phyloP scores from a whole-genome alignment of 805 yeast species.

The Teunomyces tritomae region DNA sequence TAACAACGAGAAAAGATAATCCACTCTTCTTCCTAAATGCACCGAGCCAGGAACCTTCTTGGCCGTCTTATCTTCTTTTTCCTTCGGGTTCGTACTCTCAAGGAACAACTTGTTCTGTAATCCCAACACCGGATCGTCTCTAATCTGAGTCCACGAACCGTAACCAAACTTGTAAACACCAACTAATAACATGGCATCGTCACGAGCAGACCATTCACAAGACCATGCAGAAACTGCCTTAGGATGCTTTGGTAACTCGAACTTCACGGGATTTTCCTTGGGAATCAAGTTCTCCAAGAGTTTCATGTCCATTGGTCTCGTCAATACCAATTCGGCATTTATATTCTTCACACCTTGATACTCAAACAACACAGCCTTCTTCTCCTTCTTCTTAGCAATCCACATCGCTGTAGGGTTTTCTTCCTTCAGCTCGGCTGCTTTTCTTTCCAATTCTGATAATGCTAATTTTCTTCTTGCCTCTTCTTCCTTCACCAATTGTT shows the following conservation, averaged over 20 bases:
- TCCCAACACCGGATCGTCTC: conserved; percentile 93
- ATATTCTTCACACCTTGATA: conserved; percentile 82
- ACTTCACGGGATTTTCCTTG: conserved; percentile 54
- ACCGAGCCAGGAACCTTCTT: conserved; percentile 89
- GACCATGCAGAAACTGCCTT: conserved; percentile 90
- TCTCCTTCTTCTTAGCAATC: conserved; percentile 72
- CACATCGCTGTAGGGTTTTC: conserved; percentile 51
- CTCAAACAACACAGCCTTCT: conserved; percentile 86
- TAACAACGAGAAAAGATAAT: conserved; percentile 72
- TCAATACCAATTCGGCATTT: conserved; percentile 83
- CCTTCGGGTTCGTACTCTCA: conserved; percentile 29
- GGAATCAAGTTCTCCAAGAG: conserved; percentile 54
- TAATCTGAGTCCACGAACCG: conserved; percentile 90
- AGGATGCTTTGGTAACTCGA: conserved; percentile 59
- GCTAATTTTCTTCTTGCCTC: conserved; percentile 58
- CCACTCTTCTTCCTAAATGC: conserved; percentile 88
- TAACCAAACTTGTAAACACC: conserved; percentile 94
- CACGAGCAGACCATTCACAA: conserved; percentile 77
- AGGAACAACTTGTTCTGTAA: conserved; percentile 81
- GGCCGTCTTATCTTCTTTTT: conserved; percentile 26
- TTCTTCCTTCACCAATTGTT: conserved; percentile 59
- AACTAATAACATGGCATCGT: conserved; percentile 81
- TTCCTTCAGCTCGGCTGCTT: conserved; percentile 55
- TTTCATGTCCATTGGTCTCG: conserved; percentile 83
- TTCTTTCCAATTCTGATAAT: conserved; percentile 57